Evolutionary conservation across 140 eudicot genomes (phyloP).

Genomic region (Anethum foeniculum): DNA sequence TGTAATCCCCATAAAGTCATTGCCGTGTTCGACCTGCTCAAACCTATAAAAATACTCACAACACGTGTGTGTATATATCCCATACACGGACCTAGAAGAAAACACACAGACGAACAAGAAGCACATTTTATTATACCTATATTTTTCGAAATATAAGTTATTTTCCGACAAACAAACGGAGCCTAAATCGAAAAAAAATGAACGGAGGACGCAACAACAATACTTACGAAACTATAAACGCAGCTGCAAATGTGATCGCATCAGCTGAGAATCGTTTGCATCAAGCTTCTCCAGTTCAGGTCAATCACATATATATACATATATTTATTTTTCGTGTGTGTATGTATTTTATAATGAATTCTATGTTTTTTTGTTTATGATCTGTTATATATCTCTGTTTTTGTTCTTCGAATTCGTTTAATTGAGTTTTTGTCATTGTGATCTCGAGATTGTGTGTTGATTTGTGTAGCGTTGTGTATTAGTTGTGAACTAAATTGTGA

Average conservation of each 20-base stretch:
- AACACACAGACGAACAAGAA: too few species aligned
- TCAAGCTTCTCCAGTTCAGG: conserved; percentile 47
- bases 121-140: not conserved
- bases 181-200: conserved; percentile 11
- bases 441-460: not conserved
- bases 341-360: not conserved
- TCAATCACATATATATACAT: conserved; percentile 10
- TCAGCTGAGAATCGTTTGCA: conserved; percentile 55
- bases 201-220: conserved; percentile 29
- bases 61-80: not conserved
- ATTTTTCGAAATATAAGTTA: too few species aligned
- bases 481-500: not conserved
- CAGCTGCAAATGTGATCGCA: conserved; percentile 85
- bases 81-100: not conserved
- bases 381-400: not conserved
- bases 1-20: not conserved
- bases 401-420: not conserved
- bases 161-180: too few species aligned
- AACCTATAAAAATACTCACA: not conserved
- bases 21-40: not conserved
- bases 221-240: conserved; percentile 72
- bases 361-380: not conserved
- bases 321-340: not conserved
- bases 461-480: not conserved
- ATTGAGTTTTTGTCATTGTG: not conserved